Evolutionary conservation across 2,329 filamentous ascomycete genomes (phyloP).

Genomic region (Penicillium sp.): DNA sequence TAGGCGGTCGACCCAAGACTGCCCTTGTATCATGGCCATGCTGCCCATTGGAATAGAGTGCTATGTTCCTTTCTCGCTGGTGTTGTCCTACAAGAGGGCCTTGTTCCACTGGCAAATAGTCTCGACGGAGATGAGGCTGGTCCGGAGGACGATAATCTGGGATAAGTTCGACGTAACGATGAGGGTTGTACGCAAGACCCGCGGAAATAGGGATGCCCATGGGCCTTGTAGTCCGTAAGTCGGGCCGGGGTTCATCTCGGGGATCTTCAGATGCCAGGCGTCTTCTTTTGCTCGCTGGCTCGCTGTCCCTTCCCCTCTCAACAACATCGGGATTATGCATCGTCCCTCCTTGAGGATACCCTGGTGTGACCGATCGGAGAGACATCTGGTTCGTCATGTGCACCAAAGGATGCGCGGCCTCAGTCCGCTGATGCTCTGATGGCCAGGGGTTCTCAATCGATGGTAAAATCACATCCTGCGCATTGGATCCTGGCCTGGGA

Average conservation of each 20-base stretch:
- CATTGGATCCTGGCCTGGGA: slow-evolving; percentile 17
- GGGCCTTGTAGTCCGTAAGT: slow-evolving; percentile 13
- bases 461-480: slow-evolving; percentile 33
- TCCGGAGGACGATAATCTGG: slow-evolving; percentile 19
- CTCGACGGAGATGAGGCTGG: slow-evolving; percentile 22
- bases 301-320: slow-evolving; percentile 22
- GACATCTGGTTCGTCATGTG: slow-evolving; percentile 31
- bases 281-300: slow-evolving; percentile 34
- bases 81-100: slow-evolving; percentile 18
- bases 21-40: slow-evolving; percentile 16
- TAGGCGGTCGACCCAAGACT: slow-evolving; percentile 17
- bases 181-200: slow-evolving; percentile 14
- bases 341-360: slow-evolving; percentile 24
- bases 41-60: slow-evolving; percentile 14
- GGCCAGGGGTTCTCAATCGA: slow-evolving; percentile 35
- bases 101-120: slow-evolving; percentile 23
- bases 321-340: slow-evolving; percentile 19
- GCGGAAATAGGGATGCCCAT: slow-evolving; percentile 16
- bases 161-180: slow-evolving; percentile 18
- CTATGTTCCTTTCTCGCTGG: slow-evolving; percentile 12
- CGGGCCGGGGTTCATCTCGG: slow-evolving; percentile 13
- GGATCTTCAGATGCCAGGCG: slow-evolving; percentile 28
- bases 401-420: slow-evolving; percentile 24
- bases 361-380: slow-evolving; percentile 32
- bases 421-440: slow-evolving; percentile 23